Conservation (phyloP, 495 filamentous ascomycete genomes). For the Neurospora sp. region DNA sequence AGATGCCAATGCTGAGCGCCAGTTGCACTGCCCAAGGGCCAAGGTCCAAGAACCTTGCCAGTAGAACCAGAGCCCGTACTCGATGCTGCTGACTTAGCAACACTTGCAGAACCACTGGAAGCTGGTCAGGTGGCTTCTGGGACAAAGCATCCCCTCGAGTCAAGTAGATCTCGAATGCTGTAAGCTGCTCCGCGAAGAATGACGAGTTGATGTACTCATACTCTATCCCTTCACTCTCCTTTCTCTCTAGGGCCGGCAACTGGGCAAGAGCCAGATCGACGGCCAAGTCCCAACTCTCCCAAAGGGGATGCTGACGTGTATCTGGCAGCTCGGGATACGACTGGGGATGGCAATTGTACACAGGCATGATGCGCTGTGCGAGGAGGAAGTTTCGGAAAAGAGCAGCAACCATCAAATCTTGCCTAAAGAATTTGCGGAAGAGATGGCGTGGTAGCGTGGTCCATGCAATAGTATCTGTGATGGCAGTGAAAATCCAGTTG, state of each 20-base stretch:
- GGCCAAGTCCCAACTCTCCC: conserved; percentile 96
- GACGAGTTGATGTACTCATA: conserved; percentile 91
- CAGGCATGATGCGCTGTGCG: conserved; percentile 88
- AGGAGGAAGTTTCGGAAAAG: conserved; percentile 94
- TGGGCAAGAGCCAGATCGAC: conserved; percentile 94
- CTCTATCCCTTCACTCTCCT: conserved; percentile 58
- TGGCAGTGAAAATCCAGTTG: conserved; percentile 99
- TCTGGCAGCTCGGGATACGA: conserved; percentile 82
- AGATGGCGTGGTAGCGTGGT: conserved; percentile 78
- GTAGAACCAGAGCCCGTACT: conserved; percentile 81
- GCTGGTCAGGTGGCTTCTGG: conserved; percentile 80
- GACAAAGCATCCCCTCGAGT: conserved; percentile 68
- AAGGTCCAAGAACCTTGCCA: conserved; percentile 88
- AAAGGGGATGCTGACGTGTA: conserved; percentile 86
- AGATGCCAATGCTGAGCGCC: conserved; percentile 94
- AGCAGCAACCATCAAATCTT: conserved; percentile 96
- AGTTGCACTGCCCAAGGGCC: conserved; percentile 97
- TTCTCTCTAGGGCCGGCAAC: conserved; percentile 67
- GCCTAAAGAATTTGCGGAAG: conserved; percentile 93
- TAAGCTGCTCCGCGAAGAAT: conserved; percentile 96
- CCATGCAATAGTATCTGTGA: conserved; percentile 99
- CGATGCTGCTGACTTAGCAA: conserved; percentile 91
- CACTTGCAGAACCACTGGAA: conserved; percentile 93
- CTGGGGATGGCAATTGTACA: conserved; percentile 87
- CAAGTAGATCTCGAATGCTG: conserved; percentile 96